A percentile compares a stretch with the other conserved stretches of the same genome.
These are phyloP conservation scores for Hygrocybe coccinea DNA, from an alignment of 768 basidiomycete species.

Conservation along the genomic window DNA sequence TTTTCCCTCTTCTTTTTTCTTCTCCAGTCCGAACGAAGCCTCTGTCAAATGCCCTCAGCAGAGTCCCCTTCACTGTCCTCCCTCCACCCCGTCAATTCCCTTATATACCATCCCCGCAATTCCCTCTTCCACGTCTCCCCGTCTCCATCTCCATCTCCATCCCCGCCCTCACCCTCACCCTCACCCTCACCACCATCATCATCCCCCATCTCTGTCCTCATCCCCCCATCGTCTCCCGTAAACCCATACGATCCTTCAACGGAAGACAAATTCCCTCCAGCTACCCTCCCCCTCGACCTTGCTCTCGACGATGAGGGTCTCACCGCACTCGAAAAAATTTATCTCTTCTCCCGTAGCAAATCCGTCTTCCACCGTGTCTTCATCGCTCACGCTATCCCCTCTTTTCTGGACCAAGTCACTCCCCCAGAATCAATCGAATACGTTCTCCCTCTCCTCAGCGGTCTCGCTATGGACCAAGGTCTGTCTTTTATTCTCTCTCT, in stretches of 20 bases:
- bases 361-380: constrained; percentile 61
- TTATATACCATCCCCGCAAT: background rate
- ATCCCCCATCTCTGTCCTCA: constrained; percentile 11
- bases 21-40: no score
- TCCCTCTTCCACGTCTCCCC: background rate
- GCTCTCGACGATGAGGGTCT: constrained; percentile 73
- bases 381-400: constrained; percentile 80
- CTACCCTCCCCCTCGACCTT: constrained; percentile 38
- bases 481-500: constrained; percentile 19
- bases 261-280: constrained; percentile 35
- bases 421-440: constrained; percentile 90
- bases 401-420: constrained; percentile 68
- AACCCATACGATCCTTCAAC: constrained; percentile 19
- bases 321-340: constrained; percentile 85
- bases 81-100: no score
- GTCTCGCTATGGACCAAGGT: constrained; percentile 85
- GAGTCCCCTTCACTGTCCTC: no score
- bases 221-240: constrained; percentile 18
- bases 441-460: constrained; percentile 83
- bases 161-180: background rate
- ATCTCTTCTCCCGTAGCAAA: constrained; percentile 79
- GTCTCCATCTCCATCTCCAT: background rate
- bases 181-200: background rate
- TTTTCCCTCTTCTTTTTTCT: no score
- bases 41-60: no score